Evolutionary conservation across 768 basidiomycete genomes (phyloP).

Genomic region (Auricularia auricula-judae): DNA sequence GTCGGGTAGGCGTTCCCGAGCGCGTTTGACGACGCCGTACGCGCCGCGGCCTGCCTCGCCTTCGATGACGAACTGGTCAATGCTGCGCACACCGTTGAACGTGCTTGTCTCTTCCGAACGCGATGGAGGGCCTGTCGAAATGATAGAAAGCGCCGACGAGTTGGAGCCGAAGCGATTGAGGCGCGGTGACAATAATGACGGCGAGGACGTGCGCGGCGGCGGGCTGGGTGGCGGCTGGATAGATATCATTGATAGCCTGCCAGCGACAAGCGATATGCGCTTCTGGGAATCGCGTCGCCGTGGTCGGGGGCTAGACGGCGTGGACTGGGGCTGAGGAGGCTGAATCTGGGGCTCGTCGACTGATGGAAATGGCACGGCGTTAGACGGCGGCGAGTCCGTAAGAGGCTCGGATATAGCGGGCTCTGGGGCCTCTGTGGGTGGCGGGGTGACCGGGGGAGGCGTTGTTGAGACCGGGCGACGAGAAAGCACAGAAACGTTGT

Average conservation of each 20-base stretch:
- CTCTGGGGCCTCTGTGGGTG: neutral
- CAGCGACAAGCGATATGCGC: slow-evolving; percentile 73
- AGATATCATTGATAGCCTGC: slow-evolving; percentile 66
- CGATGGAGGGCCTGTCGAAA: slow-evolving; percentile 49
- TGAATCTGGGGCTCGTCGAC: neutral
- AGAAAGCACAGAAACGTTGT: neutral
- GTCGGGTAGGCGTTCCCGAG: slow-evolving; percentile 61
- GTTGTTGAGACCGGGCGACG: neutral
- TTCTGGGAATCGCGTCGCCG: slow-evolving; percentile 75
- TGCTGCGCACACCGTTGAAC: slow-evolving; percentile 51
- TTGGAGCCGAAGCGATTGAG: slow-evolving; percentile 49
- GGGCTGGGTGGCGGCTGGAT: slow-evolving; percentile 58
- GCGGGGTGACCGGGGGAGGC: neutral
- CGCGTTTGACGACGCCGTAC: slow-evolving; percentile 90
- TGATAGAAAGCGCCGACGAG: slow-evolving; percentile 50
- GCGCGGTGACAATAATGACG: slow-evolving; percentile 22
- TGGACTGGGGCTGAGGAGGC: neutral
- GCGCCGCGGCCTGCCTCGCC: slow-evolving; percentile 88
- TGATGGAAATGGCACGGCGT: neutral
- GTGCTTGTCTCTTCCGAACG: slow-evolving; percentile 34
- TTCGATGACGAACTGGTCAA: slow-evolving; percentile 78
- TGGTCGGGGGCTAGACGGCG: slow-evolving; percentile 3
- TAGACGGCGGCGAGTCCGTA: neutral
- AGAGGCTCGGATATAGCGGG: neutral
- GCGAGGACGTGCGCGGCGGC: slow-evolving; percentile 33